Evolutionary conservation across 2,329 filamentous ascomycete genomes (phyloP).

Genomic region (Myriosclerotinia curreyana): DNA sequence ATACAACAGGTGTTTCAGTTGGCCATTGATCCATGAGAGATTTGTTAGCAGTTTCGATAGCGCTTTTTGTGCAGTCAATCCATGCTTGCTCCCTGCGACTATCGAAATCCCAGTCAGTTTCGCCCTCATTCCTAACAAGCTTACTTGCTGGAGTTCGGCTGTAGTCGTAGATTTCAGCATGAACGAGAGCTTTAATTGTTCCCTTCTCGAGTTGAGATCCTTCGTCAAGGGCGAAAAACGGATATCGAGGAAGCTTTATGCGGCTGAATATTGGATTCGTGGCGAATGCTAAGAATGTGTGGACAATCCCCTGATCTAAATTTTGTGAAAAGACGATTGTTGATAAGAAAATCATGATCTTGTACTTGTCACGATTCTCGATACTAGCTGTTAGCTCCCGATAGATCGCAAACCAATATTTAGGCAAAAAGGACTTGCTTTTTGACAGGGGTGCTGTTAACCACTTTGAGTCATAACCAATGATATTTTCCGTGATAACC

Average conservation of each 20-base stretch:
- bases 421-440: too few species aligned
- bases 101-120: too few species aligned
- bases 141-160: too few species aligned
- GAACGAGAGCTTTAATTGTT: too few species aligned
- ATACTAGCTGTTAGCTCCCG: slow-evolving; percentile 24
- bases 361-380: slow-evolving; percentile 29
- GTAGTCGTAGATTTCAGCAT: too few species aligned
- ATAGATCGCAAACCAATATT: slow-evolving; percentile 32
- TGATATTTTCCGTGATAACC: background rate
- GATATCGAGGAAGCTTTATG: background rate
- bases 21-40: slow-evolving; percentile 20
- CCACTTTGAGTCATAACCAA: slow-evolving; percentile 29
- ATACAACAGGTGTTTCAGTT: background rate
- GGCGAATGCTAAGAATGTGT: slow-evolving; percentile 38
- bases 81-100: too few species aligned
- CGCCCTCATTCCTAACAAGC: too few species aligned
- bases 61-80: too few species aligned
- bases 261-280: slow-evolving; percentile 29
- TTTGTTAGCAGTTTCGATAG: too few species aligned
- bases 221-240: background rate
- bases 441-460: background rate
- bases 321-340: slow-evolving; percentile 33
- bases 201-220: background rate
- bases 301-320: slow-evolving; percentile 32
- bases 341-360: slow-evolving; percentile 37